Evolutionary conservation across 148 eudicot species (phyloP).

Genomic region (Chenopodium album): DNA sequence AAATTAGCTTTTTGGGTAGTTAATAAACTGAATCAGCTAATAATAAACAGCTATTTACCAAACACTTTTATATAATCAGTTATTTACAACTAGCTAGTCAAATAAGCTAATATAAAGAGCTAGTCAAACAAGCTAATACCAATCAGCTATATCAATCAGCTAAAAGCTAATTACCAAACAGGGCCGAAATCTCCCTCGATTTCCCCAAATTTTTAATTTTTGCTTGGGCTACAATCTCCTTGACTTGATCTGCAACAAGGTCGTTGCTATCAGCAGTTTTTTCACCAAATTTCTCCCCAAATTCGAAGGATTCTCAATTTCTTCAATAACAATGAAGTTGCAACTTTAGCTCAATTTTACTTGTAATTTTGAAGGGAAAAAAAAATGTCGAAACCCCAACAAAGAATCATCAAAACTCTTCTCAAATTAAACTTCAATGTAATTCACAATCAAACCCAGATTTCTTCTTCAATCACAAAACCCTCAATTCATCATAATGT

Average conservation of each 20-base stretch:
- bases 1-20: no score
- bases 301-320: background rate
- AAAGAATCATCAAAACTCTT: constrained; percentile 43
- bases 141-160: no score
- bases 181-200: no score
- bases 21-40: no score
- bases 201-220: no score
- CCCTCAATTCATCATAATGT: constrained; percentile 25
- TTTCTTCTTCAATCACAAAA: constrained; percentile 38
- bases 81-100: no score
- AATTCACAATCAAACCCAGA: constrained; percentile 12
- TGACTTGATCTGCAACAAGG: constrained; percentile 5
- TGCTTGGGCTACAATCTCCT: background rate
- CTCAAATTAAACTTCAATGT: constrained; percentile 41
- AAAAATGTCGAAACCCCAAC: constrained; percentile 66
- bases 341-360: constrained; percentile 21
- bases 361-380: background rate
- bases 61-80: no score
- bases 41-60: no score
- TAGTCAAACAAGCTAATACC: no score
- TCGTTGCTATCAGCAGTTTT: background rate
- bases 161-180: no score
- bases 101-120: no score
- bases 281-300: background rate
- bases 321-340: background rate